phyloP scores from a whole-genome alignment of 2,329 filamentous ascomycete species.

The Didymella sp. region DNA sequence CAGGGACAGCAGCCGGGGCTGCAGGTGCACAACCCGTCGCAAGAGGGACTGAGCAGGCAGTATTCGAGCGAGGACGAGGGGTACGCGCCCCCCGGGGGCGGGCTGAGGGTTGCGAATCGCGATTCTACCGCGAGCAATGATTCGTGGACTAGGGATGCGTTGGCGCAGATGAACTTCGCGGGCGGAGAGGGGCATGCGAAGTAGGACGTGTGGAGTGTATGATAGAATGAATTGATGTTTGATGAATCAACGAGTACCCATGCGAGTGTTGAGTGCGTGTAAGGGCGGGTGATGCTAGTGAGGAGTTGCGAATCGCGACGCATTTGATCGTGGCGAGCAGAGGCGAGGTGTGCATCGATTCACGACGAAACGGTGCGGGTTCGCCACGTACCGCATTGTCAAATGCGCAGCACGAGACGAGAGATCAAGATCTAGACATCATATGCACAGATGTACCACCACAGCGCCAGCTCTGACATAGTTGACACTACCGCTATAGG shows the following conservation, averaged over 20 bases:
- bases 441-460: too few relatives aligned
- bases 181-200: slow-evolving; percentile 2
- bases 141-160: slow-evolving; percentile 17
- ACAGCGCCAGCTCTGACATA: too few relatives aligned
- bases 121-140: slow-evolving; percentile 36
- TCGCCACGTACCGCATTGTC: too few relatives aligned
- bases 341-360: too few relatives aligned
- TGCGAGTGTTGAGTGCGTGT: too few relatives aligned
- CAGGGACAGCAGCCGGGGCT: slow-evolving; percentile 6
- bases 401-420: too few relatives aligned
- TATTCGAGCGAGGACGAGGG: slow-evolving; percentile 19
- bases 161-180: slow-evolving; percentile 21
- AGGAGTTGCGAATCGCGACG: too few relatives aligned
- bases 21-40: slow-evolving; percentile 3
- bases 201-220: not conserved
- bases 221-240: not conserved
- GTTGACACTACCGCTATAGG: too few relatives aligned
- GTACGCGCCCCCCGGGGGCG: slow-evolving; percentile 10
- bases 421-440: too few relatives aligned
- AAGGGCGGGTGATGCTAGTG: too few relatives aligned
- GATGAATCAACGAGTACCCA: not conserved
- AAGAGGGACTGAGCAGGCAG: slow-evolving; percentile 8
- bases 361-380: too few relatives aligned
- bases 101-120: slow-evolving; percentile 53
- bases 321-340: too few relatives aligned